Conservation (phyloP, 2,329 filamentous ascomycete species). For the Colletotrichum filicis region DNA sequence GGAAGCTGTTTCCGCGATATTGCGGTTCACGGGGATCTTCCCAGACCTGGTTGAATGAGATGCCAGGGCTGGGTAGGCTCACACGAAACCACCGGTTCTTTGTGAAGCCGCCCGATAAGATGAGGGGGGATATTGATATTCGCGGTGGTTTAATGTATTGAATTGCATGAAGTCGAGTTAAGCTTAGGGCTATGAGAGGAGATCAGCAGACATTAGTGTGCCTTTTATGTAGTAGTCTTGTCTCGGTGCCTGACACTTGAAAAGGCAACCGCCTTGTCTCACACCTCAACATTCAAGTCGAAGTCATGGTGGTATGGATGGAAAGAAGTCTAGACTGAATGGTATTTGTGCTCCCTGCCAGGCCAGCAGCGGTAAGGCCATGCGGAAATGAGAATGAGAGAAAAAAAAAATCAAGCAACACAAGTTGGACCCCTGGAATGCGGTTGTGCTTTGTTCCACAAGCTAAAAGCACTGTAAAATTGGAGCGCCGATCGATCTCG, state of each 20-base stretch:
- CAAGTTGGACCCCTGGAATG: conserved; percentile 4
- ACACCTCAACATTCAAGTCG: background rate
- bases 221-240: background rate
- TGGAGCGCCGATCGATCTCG: conserved; percentile 34
- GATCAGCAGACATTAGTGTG: background rate
- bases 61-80: background rate
- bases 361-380: background rate
- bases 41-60: background rate
- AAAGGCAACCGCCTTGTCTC: conserved; percentile 18
- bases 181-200: conserved; percentile 8
- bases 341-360: background rate
- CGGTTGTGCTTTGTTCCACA: background rate
- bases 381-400: conserved; percentile 18
- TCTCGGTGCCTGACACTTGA: background rate
- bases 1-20: conserved; percentile 20
- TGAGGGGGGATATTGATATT: background rate
- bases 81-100: background rate
- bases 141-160: conserved; percentile 4
- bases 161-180: conserved; percentile 31
- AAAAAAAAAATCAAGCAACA: background rate
- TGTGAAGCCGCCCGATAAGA: background rate
- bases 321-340: background rate
- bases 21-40: conserved; percentile 25
- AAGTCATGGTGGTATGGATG: background rate
- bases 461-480: conserved; percentile 9